Percentiles rank a stretch among this genome's conserved stretches.
These are phyloP conservation scores for Trifolium subterraneum DNA, from an alignment of 306 rosid genomes.

Conservation along the genomic window DNA sequence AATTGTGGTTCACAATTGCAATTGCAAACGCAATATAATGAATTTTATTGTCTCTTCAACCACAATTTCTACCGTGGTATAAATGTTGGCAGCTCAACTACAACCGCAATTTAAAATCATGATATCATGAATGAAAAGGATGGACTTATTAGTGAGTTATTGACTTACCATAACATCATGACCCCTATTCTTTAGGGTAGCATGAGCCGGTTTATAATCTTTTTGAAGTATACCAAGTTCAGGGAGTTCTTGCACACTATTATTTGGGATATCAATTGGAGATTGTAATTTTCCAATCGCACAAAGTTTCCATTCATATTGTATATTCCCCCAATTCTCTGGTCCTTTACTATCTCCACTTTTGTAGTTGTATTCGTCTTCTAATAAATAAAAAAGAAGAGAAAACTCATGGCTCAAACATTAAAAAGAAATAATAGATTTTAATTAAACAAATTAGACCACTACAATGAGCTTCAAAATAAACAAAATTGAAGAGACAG, in stretches of 20 bases:
- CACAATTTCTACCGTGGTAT: no score
- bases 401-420: background rate
- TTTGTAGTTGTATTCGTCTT: slow-evolving; percentile 56
- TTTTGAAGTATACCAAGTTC: slow-evolving; percentile 57
- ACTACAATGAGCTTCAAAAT: slow-evolving; percentile 4
- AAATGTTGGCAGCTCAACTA: no score
- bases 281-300: slow-evolving; percentile 69
- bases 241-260: slow-evolving; percentile 49
- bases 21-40: no score
- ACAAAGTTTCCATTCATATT: slow-evolving; percentile 72
- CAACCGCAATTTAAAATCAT: no score
- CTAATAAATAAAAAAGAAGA: slow-evolving; percentile 30
- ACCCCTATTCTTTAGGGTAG: slow-evolving; percentile 69
- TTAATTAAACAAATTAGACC: background rate
- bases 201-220: slow-evolving; percentile 64
- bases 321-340: slow-evolving; percentile 63
- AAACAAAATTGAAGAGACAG: background rate
- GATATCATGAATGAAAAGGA: no score
- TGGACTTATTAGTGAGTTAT: background rate
- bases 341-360: slow-evolving; percentile 69
- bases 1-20: no score
- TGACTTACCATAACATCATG: slow-evolving; percentile 63
- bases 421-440: slow-evolving; percentile 5
- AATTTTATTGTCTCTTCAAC: no score
- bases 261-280: slow-evolving; percentile 69